These are phyloP conservation scores for Pulveroboletus sp. DNA, from an alignment of 768 basidiomycete species.

Conservation along the genomic window DNA sequence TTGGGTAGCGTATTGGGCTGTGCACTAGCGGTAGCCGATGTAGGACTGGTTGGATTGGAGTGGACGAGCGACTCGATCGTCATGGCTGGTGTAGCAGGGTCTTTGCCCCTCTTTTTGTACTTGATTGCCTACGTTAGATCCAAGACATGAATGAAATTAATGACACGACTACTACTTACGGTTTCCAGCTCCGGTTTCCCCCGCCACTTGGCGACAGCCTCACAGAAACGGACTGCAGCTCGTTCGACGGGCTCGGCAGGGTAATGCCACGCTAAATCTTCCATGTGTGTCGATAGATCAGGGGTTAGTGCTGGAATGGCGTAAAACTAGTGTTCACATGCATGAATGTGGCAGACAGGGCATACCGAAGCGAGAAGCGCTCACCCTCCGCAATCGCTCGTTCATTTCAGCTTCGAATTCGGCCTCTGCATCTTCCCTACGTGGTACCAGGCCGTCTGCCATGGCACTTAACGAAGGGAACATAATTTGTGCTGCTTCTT, in stretches of 20 bases:
- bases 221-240: slow-evolving; percentile 74
- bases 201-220: slow-evolving; percentile 79
- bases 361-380: slow-evolving; percentile 22
- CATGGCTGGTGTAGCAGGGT: slow-evolving; percentile 39
- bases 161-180: slow-evolving; percentile 43
- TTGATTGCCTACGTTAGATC: slow-evolving; percentile 33
- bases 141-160: slow-evolving; percentile 1
- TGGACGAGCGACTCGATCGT: slow-evolving; percentile 67
- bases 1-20: slow-evolving; percentile 18
- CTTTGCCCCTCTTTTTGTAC: slow-evolving; percentile 55
- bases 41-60: slow-evolving; percentile 65
- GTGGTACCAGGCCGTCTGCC: slow-evolving; percentile 24
- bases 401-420: slow-evolving; percentile 78
- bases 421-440: slow-evolving; percentile 54
- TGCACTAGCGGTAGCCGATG: slow-evolving; percentile 27
- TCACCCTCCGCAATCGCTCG: slow-evolving; percentile 64
- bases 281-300: slow-evolving; percentile 78
- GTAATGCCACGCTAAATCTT: slow-evolving; percentile 66
- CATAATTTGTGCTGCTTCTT: slow-evolving; percentile 63
- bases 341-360: slow-evolving; percentile 5
- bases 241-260: slow-evolving; percentile 82
- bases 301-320: slow-evolving; percentile 69
- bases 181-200: slow-evolving; percentile 84
- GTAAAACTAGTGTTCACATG: slow-evolving; percentile 56
- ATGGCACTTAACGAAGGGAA: slow-evolving; percentile 53